Evolutionary conservation across 352 stramenopile species (phyloP), one percentile per base, ranked within the genome.

Genomic region (Globisporangium carolinianum): DNA sequence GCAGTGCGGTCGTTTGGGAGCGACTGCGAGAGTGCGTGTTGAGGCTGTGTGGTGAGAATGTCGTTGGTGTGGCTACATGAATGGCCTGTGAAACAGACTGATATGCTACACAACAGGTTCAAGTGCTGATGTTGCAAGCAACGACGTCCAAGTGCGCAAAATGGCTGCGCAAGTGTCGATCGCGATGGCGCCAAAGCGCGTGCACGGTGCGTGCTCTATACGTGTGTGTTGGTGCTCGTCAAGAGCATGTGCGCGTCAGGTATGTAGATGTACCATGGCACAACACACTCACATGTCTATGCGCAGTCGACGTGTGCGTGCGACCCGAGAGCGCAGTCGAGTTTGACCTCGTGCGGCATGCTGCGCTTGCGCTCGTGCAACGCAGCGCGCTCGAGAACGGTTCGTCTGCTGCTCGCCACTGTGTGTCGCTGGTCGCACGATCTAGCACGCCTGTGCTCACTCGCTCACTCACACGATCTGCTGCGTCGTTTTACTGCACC

Each of bases 221-320:
- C 24, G 2, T 24, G 24, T 24, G 24, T 24, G 24, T 1, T 24
- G 24, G 24, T 24, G 24, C 24, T 24, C 24, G 24, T 24, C 24
- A 24, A 24, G 24, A 24, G 24, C 24, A 24, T 24, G 24, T 24
- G 24, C 24, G 24, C 24, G 24, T 24, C 24, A 24, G 24, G 1
- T 24, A 24, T 24, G 24, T 2, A 24, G 2, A 24, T 2, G 24
- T 24, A 24, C 0, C 24, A 24, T 24, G 2, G 24, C 24, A 24
- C 24, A 24, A 24, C 24, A 24, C 24, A 24, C 24, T 24, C 24
- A 24, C 24, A 24, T 24, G 1, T 24, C 1, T 24, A 24, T 24
- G 24, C 24, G 14, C 57, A 90, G 80, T 90, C 51, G 80, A 90
- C 59, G 74, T 83, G 32, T 69, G 64, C 43, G 41, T 90, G 32